Evolutionary conservation across 495 filamentous ascomycete species (phyloP), one percentile per base, ranked within the genome.

Genomic region (Neurospora tetrasperma): DNA sequence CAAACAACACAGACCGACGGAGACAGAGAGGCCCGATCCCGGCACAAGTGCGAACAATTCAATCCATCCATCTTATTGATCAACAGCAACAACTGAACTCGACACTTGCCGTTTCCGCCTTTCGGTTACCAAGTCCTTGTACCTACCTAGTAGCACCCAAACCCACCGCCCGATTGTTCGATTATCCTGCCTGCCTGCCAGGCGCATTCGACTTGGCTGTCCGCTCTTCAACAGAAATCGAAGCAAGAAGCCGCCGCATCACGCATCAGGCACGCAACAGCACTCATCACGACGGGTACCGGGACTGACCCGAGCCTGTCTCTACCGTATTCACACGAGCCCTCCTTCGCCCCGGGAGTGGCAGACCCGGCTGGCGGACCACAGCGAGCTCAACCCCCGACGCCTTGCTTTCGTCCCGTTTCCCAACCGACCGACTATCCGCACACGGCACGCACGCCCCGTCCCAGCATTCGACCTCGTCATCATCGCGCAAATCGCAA

Each of bases 401-500:
- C 27, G 54, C 54, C 54, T 62, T 16, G 54, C 54, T 35, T 66
- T 66, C 27, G 27, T 66, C 54, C 27, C 54, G 54, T 66, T 66
- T 66, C 54, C 54, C 27, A 66, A 31, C 54, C 54, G 54, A 31
- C 54, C 54, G 54, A 66, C 54, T 66, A 66, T 66, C 54, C 54
- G 54, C 54, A 66, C 54, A 68, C 23, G 48, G 27, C 54, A 68
- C 41, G 18, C 71, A 38, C 18, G 38, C 71, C 42, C 70, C 39
- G 27, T 42, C 31, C 48, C 74, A 54, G 71, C 73, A 75, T 69
- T 59, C 72, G 66, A 46, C 59, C 69, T 54, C 73, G 73, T 76
- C 72, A 72, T 74, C 74, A 72, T 71, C 54, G 54, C 44, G 35
- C 27, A 74, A 75, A 75, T 46, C 44, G 40, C n/a, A 73, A 75